phyloP scores from a whole-genome alignment of 2,329 filamentous ascomycete species.

The Tolypocladium endophyticum region DNA sequence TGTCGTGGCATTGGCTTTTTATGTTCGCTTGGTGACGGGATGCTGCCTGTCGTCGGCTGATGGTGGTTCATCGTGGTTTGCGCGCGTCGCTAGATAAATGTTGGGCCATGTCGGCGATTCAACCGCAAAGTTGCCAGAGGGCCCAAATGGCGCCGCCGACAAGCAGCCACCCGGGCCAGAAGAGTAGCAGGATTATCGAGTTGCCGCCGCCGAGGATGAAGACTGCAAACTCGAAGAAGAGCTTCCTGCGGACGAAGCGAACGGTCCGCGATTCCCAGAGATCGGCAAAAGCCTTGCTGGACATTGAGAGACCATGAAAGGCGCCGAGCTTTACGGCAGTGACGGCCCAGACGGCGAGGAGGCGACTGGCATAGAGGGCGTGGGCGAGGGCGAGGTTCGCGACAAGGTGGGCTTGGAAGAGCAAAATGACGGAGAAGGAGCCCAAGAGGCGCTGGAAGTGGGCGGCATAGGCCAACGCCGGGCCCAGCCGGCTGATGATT shows the following conservation, averaged over 20 bases:
- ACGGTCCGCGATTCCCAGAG: constrained; percentile 27
- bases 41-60: not conserved
- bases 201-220: constrained; percentile 41
- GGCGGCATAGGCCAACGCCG: constrained; percentile 22
- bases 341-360: constrained; percentile 15
- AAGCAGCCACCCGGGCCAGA: constrained; percentile 48
- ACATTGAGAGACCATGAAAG: constrained; percentile 16
- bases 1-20: not conserved
- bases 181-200: constrained; percentile 35
- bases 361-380: constrained; percentile 12
- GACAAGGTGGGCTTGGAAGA: constrained; percentile 19
- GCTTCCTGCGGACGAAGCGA: constrained; percentile 29
- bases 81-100: not conserved
- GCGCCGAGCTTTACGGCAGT: constrained; percentile 17
- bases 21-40: not conserved
- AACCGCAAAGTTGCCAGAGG: constrained; percentile 22
- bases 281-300: constrained; percentile 13
- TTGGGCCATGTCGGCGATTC: constrained; percentile 9
- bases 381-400: constrained; percentile 14
- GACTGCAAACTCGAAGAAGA: constrained; percentile 41
- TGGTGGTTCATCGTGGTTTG: not conserved
- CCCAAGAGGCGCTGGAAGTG: constrained; percentile 24
- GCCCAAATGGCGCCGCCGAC: constrained; percentile 25
- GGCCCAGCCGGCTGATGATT: constrained; percentile 19
- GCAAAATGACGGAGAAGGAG: constrained; percentile 18